phyloP scores from a whole-genome alignment of 441 rosid species.

The Corymbia calophylla region DNA sequence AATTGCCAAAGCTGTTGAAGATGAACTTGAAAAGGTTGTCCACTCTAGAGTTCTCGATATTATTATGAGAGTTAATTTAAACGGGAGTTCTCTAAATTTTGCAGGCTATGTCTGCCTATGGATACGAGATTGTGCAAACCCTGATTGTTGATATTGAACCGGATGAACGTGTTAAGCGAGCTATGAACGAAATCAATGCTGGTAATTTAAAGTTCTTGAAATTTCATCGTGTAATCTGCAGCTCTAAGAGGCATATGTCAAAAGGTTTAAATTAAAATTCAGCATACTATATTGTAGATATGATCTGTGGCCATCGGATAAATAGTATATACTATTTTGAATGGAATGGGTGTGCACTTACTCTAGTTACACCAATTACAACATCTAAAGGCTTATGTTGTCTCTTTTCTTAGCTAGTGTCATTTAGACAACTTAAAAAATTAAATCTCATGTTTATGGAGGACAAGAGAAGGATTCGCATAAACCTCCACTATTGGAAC shows the following conservation, averaged over 20 bases:
- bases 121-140: neutral
- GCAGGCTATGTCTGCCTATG: conserved; percentile 4
- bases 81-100: neutral
- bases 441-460: neutral
- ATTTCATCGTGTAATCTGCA: neutral
- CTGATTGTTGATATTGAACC: conserved; percentile 1
- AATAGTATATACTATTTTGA: no score
- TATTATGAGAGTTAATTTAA: neutral
- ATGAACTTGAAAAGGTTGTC: conserved; percentile 55
- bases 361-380: neutral
- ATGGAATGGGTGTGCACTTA: neutral
- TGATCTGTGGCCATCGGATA: neutral
- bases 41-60: neutral
- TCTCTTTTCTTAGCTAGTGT: neutral
- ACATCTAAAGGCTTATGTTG: neutral
- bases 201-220: neutral
- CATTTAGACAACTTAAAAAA: neutral
- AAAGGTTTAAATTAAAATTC: neutral
- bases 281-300: neutral
- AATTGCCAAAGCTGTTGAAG: conserved; percentile 57
- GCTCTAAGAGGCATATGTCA: neutral
- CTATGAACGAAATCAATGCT: conserved; percentile 4
- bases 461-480: neutral
- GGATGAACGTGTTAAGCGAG: conserved; percentile 1
- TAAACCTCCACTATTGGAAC: neutral